Evolutionary conservation across 208 protist species (phyloP).

Genomic region (Herpetomonas tarakana): DNA sequence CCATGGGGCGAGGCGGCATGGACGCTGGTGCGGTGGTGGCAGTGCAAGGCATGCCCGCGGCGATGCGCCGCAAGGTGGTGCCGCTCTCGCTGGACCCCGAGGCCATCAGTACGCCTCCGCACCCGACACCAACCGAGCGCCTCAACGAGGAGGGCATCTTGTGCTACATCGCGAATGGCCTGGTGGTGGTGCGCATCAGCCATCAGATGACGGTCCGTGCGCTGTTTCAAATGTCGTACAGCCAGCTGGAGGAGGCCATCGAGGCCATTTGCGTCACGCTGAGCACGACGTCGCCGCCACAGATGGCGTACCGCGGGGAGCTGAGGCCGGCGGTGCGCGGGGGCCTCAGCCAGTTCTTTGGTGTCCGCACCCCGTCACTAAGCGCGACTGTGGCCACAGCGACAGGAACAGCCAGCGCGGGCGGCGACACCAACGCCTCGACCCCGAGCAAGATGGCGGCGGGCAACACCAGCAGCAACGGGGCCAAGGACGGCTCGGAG

Average conservation of each 20-base stretch:
- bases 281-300: conserved; percentile 35
- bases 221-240: conserved; percentile 26
- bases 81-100: conserved; percentile 11
- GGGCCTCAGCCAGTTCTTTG: neutral
- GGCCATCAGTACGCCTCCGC: neutral
- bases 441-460: no score
- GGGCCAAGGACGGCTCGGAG: no score
- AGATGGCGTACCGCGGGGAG: conserved; percentile 37
- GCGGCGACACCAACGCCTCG: no score
- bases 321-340: conserved; percentile 23
- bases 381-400: no score
- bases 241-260: conserved; percentile 26
- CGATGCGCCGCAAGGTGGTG: no score
- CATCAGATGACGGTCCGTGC: conserved; percentile 17
- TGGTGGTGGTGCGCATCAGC: conserved; percentile 34
- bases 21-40: no score
- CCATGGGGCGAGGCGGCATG: no score
- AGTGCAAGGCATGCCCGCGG: no score
- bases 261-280: conserved; percentile 42
- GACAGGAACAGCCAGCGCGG: no score
- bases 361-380: no score
- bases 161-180: conserved; percentile 41
- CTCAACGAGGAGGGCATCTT: conserved; percentile 21
- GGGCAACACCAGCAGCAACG: no score
- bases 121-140: neutral